These are phyloP conservation scores for Penstemon eatonii DNA, from an alignment of 257 asterid species.

Conservation along the genomic window DNA sequence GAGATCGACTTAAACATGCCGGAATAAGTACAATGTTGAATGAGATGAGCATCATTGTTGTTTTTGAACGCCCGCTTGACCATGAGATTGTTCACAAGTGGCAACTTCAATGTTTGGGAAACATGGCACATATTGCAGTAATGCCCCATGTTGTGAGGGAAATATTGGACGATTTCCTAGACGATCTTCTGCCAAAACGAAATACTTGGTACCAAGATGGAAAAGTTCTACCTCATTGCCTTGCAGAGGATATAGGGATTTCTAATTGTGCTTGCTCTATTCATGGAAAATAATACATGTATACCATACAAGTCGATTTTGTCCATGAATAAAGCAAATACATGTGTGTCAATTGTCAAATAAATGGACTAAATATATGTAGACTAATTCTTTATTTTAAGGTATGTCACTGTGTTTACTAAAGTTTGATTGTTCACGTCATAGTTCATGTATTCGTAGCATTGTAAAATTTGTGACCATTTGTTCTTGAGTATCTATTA, in stretches of 20 bases:
- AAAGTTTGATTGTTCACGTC: no score
- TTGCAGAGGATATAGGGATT: slow-evolving; percentile 48
- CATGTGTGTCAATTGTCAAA: no score
- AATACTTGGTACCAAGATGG: slow-evolving; percentile 43
- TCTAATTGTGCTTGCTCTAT: slow-evolving; percentile 28
- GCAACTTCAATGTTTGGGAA: slow-evolving; percentile 56
- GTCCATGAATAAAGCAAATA: no score
- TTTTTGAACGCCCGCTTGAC: slow-evolving; percentile 52
- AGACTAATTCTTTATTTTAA: no score
- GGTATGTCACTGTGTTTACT: no score
- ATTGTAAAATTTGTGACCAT: no score
- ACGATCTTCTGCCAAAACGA: slow-evolving; percentile 37
- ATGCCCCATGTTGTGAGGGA: slow-evolving; percentile 55
- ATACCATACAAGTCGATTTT: neutral
- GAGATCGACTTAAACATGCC: slow-evolving; percentile 41
- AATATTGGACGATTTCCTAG: slow-evolving; percentile 49
- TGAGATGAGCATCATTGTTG: slow-evolving; percentile 55
- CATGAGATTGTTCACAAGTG: slow-evolving; percentile 49
- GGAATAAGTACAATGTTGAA: slow-evolving; percentile 54
- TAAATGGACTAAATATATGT: no score
- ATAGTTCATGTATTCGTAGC: no score
- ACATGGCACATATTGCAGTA: slow-evolving; percentile 55
- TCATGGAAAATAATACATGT: slow-evolving; percentile 1
- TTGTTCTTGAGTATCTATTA: no score
- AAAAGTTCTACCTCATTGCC: slow-evolving; percentile 43